Evolutionary conservation across 495 filamentous ascomycete genomes (phyloP), one percentile per base, ranked within the genome.

Genomic region (Neurospora sp.): DNA sequence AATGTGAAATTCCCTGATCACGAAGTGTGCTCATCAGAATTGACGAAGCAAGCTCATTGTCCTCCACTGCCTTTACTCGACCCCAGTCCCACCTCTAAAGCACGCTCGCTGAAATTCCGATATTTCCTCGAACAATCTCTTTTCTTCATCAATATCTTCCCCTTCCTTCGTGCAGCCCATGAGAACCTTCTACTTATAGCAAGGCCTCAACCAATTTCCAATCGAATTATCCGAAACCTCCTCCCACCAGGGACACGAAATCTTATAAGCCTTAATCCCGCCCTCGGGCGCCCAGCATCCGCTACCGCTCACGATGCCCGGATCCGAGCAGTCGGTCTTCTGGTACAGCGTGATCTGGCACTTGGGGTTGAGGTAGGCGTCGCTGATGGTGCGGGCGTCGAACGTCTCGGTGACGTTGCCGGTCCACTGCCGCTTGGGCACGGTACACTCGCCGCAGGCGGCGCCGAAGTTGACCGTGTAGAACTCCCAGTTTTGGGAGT

Each of bases 271-370:
- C 22, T 40, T 70, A 31, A 73, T 70, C 10, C 74, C 68, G 18
- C 74, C 74, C 16, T 70, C 65, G 1, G 74, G 74, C 9, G 65
- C 39, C 74, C 74, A 75, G 71, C 74, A 75, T 3, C 74, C 74
- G 1, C 35, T 31, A 1, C 74, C 74, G 2, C 71, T 72, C 2
- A 72, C 71, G 3, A 75, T 73, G 9, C 74, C 74, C 3, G 45
- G 44, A 12, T 75, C 74, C 18, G 71, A 70, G 68, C 74, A 75
- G 22, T 73, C 74, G 0, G 37, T 22, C 27, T 71, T 75, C 39
- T 72, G 59, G 71, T 18, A 70, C 27, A 75, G 22, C 18, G 74
- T 75, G 44, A 75, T 40, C 37, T 44, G 71, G 40, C 74, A 75
- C 61, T 74, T 27, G 39, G 70, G 70, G 40, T 38, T 39, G 68